Base-by-base conservation (phyloP, 1,139 yeast species). In the Blastobotrys illinoisensis region DNA sequence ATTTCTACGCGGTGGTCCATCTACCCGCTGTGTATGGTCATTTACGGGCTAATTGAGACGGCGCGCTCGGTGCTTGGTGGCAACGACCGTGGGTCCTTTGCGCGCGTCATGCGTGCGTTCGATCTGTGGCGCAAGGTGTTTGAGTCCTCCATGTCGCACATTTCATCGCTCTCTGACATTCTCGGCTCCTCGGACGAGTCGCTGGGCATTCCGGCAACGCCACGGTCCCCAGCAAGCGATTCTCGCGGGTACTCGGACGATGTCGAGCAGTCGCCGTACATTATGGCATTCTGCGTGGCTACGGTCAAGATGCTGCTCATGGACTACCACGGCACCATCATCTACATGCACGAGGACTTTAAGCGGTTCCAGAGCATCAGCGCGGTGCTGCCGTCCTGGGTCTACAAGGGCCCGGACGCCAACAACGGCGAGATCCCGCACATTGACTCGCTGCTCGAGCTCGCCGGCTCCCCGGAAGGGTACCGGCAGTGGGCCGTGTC, bases 281-380 rank as follows among this genome's bases (percentile, higher is more conserved):
- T 26, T 26, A 26, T 26, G 32, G 32, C 32, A 3, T 26, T 26
- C 9, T 26, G 32, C 32, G 32, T n/a, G 9, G 14, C 32, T 13
- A 48, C 23, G 40, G 26, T 48, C 24, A 18, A 11, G 2, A 9
- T 46, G 18, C 56, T 65, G 7, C 58, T 64, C 14, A 58, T 66
- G 44, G 62, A 64, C 51, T 67, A 65, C 54, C 64, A 65, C 57
- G 60, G 69, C 11, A 60, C 65, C 7, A 61, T 61, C 55, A 57
- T 68, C 20, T 54, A 60, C 48, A 65, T 66, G 52, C 66, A 64
- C 54, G 70, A 66, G 49, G 71, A 68, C 47, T 52, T 68, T 44
- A 61, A 62, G 18, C 32, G 48, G 45, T 32, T 51, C 46, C 48
- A 51, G 40, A 24, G 32, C 23, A 47, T 51, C 13, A 48, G 48